phyloP scores from a whole-genome alignment of 2,329 filamentous ascomycete genomes.

The Hawksworthiomyces lignivorus region DNA sequence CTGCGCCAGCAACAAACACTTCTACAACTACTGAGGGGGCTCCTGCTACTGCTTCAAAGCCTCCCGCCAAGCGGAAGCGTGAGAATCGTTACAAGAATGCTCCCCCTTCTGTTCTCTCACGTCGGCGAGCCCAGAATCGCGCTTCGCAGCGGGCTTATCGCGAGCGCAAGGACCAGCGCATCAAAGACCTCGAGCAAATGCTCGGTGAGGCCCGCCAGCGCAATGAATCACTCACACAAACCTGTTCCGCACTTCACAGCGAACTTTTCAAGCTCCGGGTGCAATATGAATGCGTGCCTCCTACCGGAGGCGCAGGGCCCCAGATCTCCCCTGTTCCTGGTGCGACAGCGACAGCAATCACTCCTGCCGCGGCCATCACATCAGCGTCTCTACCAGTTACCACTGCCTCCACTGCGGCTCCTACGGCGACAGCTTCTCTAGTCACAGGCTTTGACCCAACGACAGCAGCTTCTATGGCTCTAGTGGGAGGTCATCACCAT shows the following conservation, averaged over 20 bases:
- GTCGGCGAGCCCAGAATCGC: constrained; percentile 52
- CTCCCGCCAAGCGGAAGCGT: constrained; percentile 38
- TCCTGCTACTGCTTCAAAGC: no score
- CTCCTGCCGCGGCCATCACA: constrained; percentile 10
- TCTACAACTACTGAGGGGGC: constrained; percentile 1
- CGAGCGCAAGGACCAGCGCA: constrained; percentile 57
- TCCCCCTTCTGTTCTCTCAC: constrained; percentile 41
- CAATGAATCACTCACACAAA: constrained; percentile 47
- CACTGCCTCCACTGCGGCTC: constrained; percentile 10
- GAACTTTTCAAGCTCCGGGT: constrained; percentile 31
- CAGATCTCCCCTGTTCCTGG: no score
- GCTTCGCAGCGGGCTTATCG: constrained; percentile 55
- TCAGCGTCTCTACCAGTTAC: no score
- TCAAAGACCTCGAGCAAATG: constrained; percentile 53
- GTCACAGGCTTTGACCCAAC: constrained; percentile 1
- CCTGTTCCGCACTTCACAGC: constrained; percentile 42
- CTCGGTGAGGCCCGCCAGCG: constrained; percentile 46
- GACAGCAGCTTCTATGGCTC: neutral
- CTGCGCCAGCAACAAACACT: constrained; percentile 4
- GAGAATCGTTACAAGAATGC: constrained; percentile 48
- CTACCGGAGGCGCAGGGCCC: no score
- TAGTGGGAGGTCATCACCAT: constrained; percentile 2
- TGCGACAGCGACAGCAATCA: neutral
- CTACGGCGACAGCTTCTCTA: constrained; percentile 15
- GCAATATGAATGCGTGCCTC: no score